Evolutionary conservation across 257 asterid species (phyloP), one percentile per base, ranked within the genome.

Genomic region (Gynochthodes officinalis): DNA sequence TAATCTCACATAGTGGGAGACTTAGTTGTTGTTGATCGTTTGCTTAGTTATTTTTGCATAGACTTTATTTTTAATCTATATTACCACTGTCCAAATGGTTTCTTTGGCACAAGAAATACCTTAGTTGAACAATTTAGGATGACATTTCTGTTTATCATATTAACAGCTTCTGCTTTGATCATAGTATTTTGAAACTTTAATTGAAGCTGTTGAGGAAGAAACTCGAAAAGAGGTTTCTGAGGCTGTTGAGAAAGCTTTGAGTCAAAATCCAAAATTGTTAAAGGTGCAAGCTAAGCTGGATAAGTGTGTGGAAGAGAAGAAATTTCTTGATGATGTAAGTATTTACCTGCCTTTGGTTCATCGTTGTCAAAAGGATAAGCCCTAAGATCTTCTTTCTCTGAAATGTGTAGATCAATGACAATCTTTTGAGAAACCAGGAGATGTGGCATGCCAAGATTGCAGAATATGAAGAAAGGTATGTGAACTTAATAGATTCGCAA

Each of bases 121-220:
- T 13, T 25, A 32, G 71, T 42, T 55, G 32, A 43, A 39, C 39
- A 42, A 54, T 79, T 39, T 64, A 52, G 71, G 66, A 73, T 69
- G 53, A 59, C 19, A 12, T 78, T 43, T 71, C 66, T 80, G 57
- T 80, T 81, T 65, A 79, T 64, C 23, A 4, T 75, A 69, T 39
- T 27, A 69, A 68, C 69, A 19, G 35, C 76, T 73, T 81, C 72
- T 70, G 35, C 82, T 80, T 86, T 74, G 69, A 69, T 78, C 66
- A 16, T 84, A 94, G 99, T 95, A 95, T 83, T 95, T 86, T 72
- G 99, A 95, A 79, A 78, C 94, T 69, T 84, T 88, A 67, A 83
- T 89, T 69, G 85, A 83, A 87, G 91, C 87, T 67, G 84, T 84
- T 78, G 97, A 87, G 78, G 89, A 85, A 67, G 99, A 86, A 79